phyloP scores from a whole-genome alignment of 163 green algal species.

The Scenedesmus sp. region DNA sequence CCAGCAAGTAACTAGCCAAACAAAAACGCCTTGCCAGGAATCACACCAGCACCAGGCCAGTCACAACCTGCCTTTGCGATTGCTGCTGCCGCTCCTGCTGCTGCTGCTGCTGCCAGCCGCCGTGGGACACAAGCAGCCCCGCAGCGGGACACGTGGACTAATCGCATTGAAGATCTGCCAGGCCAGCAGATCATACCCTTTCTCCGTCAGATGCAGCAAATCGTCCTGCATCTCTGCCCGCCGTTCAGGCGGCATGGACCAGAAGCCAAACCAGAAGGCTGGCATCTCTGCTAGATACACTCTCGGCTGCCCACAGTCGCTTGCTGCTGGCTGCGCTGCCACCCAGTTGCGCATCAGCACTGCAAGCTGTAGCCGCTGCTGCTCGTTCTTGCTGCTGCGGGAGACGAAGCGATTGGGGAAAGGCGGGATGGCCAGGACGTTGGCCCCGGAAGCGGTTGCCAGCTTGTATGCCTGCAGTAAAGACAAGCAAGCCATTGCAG shows the following conservation, averaged over 20 bases:
- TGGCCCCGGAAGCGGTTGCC: not conserved
- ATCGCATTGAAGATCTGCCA: constrained; percentile 15
- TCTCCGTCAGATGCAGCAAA: constrained; percentile 31
- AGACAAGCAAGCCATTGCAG: not conserved
- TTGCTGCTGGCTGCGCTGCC: not conserved
- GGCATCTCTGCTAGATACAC: constrained; percentile 19
- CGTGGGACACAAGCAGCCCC: constrained; percentile 20
- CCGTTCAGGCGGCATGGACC: constrained; percentile 14
- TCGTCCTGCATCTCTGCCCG: constrained; percentile 31
- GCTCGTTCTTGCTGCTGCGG: constrained; percentile 31
- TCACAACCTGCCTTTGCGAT: not conserved
- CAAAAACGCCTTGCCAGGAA: not conserved
- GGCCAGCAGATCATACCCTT: constrained; percentile 44
- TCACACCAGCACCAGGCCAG: not conserved
- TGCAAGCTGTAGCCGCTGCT: not conserved
- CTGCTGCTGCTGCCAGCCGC: not conserved
- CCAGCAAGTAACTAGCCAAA: not conserved
- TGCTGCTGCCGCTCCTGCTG: not conserved
- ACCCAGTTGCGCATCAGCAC: not conserved
- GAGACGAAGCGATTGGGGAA: constrained; percentile 42
- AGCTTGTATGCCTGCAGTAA: too few relatives aligned
- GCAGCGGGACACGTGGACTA: not conserved
- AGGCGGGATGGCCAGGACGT: constrained; percentile 22
- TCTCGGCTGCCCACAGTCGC: not conserved
- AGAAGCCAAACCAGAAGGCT: constrained; percentile 26